Evolutionary conservation across 768 basidiomycete genomes (phyloP), one percentile per base, ranked within the genome.

Genomic region (Hydnum rufescens): DNA sequence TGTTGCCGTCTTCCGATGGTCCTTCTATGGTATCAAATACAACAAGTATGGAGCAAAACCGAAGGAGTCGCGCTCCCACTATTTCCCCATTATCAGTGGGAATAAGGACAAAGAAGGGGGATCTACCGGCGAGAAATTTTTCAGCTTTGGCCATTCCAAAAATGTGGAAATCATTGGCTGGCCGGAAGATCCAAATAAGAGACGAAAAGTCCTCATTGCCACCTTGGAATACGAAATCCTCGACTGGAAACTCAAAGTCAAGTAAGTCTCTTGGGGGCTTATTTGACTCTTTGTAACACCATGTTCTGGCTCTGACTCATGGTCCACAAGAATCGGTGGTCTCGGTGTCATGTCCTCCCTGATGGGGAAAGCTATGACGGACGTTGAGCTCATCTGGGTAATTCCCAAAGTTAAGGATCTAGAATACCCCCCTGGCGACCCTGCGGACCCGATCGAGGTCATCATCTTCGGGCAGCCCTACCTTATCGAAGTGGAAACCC

Each of bases 291-390:
- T 13, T 36, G 22, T 53, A n/a, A 5, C 16, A 6, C 23, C 4
- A 4, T 43, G 28, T 13, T 25, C 22, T 19, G 13, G 26, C n/a
- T 13, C n/a, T n/a, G n/a, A n/a, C n/a, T n/a, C n/a, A n/a, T 25
- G 2, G 4, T 22, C 32, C 32, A 4, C 49, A 34, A 47, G 48
- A 72, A 93, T 93, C 57, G 90, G 90, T 68, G 90, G 90, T 66
- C 73, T 95, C 19, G 90, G 90, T 71, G 90, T 93, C 68, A 95
- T 95, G 90, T 93, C 90, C 2, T 81, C 81, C 65, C 70, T 95
- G 32, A 95, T 95, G 90, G 90, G 90, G 57, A 95, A 93, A 65
- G 89, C 90, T 3, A 95, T 95, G 90, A 85, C 83, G 46, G 90
- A 95, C 62, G 90, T 93, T 51, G 90, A 93, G 63, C 69, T 95